These are phyloP conservation scores for Fusarium nygamai DNA, from an alignment of 2,329 filamentous ascomycete genomes.

Conservation along the genomic window DNA sequence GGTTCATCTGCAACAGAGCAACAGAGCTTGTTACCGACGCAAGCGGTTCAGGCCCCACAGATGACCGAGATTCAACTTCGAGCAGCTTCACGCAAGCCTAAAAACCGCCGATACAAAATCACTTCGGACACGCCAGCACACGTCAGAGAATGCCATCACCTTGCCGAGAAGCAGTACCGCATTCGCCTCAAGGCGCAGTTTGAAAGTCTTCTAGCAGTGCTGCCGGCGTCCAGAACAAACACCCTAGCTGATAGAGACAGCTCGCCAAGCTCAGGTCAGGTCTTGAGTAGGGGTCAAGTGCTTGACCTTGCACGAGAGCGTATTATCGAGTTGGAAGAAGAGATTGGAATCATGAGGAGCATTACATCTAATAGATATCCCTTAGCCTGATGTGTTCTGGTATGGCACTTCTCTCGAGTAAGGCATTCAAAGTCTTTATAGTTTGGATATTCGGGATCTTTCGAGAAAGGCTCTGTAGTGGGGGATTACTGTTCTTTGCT, in stretches of 20 bases:
- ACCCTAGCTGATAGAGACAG: background rate
- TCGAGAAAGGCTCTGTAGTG: too few relatives aligned
- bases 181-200: background rate
- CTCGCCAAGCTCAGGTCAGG: background rate
- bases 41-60: background rate
- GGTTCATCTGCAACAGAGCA: accelerated
- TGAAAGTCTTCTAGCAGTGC: background rate
- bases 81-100: background rate
- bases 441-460: too few relatives aligned
- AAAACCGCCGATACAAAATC: background rate
- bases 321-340: background rate
- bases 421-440: too few relatives aligned
- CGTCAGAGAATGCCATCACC: background rate
- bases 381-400: background rate
- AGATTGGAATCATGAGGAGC: background rate
- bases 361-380: background rate
- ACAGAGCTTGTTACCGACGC: background rate
- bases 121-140: background rate
- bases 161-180: background rate
- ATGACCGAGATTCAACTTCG: background rate
- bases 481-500: too few relatives aligned
- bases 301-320: background rate
- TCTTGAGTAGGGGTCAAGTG: background rate
- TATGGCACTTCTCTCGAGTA: accelerated
- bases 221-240: background rate